Evolutionary conservation across 306 rosid genomes (phyloP).

Genomic region (Corylus avellana): DNA sequence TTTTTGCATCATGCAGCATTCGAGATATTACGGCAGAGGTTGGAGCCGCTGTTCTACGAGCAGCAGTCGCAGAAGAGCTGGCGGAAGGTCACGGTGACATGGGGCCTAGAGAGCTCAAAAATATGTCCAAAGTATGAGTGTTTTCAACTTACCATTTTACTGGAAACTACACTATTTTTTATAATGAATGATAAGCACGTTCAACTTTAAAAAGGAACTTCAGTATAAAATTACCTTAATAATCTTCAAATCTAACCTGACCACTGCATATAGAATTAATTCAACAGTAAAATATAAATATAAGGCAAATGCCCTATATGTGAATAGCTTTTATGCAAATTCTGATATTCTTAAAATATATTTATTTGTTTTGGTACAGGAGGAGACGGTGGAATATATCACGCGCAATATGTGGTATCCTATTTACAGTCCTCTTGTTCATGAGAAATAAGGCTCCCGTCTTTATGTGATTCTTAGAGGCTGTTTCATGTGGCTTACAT

Average conservation of each 20-base stretch:
- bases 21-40: constrained; percentile 78
- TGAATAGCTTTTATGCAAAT: neutral
- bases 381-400: constrained; percentile 59
- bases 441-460: constrained; percentile 47
- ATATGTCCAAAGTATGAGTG: constrained; percentile 75
- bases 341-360: too few relatives aligned
- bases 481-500: constrained; percentile 16
- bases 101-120: constrained; percentile 60
- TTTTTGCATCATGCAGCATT: constrained; percentile 55
- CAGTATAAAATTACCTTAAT: neutral
- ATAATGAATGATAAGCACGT: constrained; percentile 1
- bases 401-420: constrained; percentile 79
- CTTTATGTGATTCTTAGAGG: neutral
- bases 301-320: neutral
- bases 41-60: constrained; percentile 85
- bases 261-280: neutral
- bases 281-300: neutral
- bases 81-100: constrained; percentile 82
- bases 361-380: constrained; percentile 56
- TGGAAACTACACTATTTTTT: constrained; percentile 2
- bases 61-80: constrained; percentile 72
- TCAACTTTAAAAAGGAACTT: constrained; percentile 5
- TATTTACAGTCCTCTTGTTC: constrained; percentile 81
- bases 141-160: constrained; percentile 1
- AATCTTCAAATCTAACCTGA: neutral